Evolutionary conservation across 2,329 filamentous ascomycete species (phyloP).

Genomic region (Calonectria crousiana): DNA sequence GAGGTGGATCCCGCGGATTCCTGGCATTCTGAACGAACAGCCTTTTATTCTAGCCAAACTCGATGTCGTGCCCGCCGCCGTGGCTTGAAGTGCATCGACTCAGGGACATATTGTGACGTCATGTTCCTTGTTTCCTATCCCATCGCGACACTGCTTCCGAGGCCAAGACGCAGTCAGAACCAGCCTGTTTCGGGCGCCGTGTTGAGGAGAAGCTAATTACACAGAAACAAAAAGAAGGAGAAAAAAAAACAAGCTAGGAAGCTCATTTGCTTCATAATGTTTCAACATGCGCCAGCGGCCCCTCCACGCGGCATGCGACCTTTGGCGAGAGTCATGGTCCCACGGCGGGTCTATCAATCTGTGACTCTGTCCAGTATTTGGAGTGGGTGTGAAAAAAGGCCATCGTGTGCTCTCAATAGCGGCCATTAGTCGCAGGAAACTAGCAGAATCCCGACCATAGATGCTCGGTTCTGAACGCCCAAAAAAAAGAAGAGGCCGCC

Average conservation of each 20-base stretch:
- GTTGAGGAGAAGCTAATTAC: not conserved
- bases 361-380: not conserved
- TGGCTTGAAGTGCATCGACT: not conserved
- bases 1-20: not conserved
- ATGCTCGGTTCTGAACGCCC: not conserved
- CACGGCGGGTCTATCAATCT: slow-evolving; percentile 12
- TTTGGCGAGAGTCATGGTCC: slow-evolving; percentile 7
- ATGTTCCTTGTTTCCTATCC: slow-evolving; percentile 1
- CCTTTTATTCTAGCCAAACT: not conserved
- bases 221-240: not conserved
- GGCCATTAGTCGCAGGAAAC: not conserved
- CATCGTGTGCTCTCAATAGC: not conserved
- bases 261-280: not conserved
- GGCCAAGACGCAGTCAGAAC: not conserved
- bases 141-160: not conserved
- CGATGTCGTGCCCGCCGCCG: not conserved
- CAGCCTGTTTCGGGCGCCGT: not conserved
- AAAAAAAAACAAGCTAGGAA: not conserved
- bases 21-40: not conserved
- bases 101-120: slow-evolving; percentile 18
- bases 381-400: not conserved
- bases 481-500: not conserved
- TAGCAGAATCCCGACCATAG: slow-evolving; percentile 2
- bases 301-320: not conserved
- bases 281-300: not conserved